These are phyloP conservation scores for Taiozyma onychis DNA, from an alignment of 1,139 yeast genomes.

Conservation along the genomic window DNA sequence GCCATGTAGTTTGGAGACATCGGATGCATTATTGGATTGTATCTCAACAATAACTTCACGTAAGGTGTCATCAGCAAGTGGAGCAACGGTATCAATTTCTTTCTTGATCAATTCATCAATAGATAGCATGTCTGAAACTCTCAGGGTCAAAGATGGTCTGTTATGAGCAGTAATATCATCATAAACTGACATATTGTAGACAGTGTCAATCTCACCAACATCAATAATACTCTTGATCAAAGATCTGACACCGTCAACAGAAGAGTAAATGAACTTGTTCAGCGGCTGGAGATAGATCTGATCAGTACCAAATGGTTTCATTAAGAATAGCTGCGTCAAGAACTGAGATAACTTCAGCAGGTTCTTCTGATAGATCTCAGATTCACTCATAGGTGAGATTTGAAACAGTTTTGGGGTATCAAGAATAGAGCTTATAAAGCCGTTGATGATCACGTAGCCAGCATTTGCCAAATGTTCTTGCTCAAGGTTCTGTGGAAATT, in stretches of 20 bases:
- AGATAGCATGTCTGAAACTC: conserved; percentile 58
- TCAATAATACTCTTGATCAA: conserved; percentile 45
- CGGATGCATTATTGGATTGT: conserved; percentile 38
- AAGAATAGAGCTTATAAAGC: conserved; percentile 61
- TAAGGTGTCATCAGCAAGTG: conserved; percentile 50
- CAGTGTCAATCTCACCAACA: conserved; percentile 52
- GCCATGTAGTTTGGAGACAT: conserved; percentile 31
- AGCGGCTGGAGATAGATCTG: conserved; percentile 75
- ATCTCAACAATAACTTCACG: conserved; percentile 37
- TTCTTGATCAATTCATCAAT: conserved; percentile 53
- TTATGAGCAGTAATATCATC: conserved; percentile 67
- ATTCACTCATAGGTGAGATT: conserved; percentile 30
- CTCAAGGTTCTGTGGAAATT: conserved; percentile 48
- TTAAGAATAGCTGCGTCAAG: conserved; percentile 57
- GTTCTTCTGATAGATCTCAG: conserved; percentile 39
- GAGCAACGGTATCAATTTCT: conserved; percentile 46
- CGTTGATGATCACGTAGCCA: conserved; percentile 61
- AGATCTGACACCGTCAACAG: conserved; percentile 40
- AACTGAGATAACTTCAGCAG: conserved; percentile 54
- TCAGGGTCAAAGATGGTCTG: conserved; percentile 59
- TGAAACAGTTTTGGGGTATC: conserved; percentile 68
- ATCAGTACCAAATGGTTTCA: conserved; percentile 56
- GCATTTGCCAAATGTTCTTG: conserved; percentile 54
- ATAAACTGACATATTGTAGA: conserved; percentile 57
- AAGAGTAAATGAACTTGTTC: conserved; percentile 59